Conservation (phyloP, 805 yeast genomes). For the Lachancea quebecensis region DNA sequence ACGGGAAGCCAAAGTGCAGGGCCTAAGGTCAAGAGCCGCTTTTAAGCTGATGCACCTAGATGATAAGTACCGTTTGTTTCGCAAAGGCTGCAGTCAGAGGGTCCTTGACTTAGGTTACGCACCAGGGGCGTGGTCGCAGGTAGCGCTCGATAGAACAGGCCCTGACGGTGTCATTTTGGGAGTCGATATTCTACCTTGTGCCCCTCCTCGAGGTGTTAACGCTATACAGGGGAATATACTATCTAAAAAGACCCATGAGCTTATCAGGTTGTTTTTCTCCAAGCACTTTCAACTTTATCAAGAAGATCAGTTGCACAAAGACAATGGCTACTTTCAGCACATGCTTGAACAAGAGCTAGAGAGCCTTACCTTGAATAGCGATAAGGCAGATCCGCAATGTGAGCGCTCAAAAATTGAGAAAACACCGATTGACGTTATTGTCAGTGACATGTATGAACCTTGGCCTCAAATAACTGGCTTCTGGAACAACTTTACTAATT, state of each 20-base stretch:
- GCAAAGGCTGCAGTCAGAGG: slow-evolving; percentile 37
- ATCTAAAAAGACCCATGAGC: slow-evolving; percentile 53
- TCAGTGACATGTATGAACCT: slow-evolving; percentile 81
- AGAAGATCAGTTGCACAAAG: slow-evolving; percentile 31
- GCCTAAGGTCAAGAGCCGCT: slow-evolving; percentile 82
- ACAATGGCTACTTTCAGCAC: slow-evolving; percentile 20
- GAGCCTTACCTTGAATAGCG: too few relatives aligned
- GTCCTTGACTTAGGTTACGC: slow-evolving; percentile 89
- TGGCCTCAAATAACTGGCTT: slow-evolving; percentile 44
- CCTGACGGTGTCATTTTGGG: slow-evolving; percentile 60
- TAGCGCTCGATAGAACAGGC: slow-evolving; percentile 50
- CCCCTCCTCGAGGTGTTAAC: slow-evolving; percentile 75
- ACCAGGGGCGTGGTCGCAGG: slow-evolving; percentile 94
- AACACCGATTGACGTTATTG: slow-evolving; percentile 53
- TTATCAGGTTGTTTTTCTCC: slow-evolving; percentile 45
- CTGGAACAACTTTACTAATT: slow-evolving; percentile 64
- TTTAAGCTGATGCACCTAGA: slow-evolving; percentile 77
- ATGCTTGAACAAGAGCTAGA: slow-evolving; percentile 15
- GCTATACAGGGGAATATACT: slow-evolving; percentile 85
- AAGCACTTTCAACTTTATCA: slow-evolving; percentile 25
- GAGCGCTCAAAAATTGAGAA: slow-evolving; percentile 7
- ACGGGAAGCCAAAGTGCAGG: slow-evolving; percentile 53
- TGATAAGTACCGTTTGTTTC: slow-evolving; percentile 52
- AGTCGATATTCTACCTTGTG: slow-evolving; percentile 70
- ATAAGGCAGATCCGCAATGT: too few relatives aligned